A percentile compares a stretch with the other conserved stretches of the same genome.
Evolutionary conservation across 2,329 filamentous ascomycete genomes (phyloP).

Genomic region (Thelonectria discophora): DNA sequence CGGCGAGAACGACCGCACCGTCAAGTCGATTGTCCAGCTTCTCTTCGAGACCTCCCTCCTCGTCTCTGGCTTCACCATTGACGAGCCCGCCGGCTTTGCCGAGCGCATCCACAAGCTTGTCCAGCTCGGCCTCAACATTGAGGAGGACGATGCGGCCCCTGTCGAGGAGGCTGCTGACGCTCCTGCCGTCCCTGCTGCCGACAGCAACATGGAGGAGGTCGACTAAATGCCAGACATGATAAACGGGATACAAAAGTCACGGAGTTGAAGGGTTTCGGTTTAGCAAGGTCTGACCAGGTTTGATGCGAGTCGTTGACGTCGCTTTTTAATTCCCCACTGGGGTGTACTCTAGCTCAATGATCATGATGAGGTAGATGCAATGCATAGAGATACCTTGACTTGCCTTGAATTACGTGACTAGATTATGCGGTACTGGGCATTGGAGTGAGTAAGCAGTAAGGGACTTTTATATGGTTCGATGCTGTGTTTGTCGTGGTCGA

Average conservation of each 20-base stretch:
- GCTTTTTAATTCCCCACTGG: conserved; percentile 48
- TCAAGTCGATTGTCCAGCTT: conserved; percentile 98
- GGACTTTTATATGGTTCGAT: too few relatives aligned
- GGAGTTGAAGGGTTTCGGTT: conserved; percentile 53
- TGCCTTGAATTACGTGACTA: background rate
- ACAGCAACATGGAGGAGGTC: conserved; percentile 99
- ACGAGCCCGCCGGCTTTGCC: conserved; percentile 96
- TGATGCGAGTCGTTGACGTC: conserved; percentile 38
- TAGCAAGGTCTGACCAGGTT: conserved; percentile 43
- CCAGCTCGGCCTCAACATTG: conserved; percentile 95
- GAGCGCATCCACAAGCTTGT: conserved; percentile 99
- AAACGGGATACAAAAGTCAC: conserved; percentile 53
- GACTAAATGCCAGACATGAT: conserved; percentile 70
- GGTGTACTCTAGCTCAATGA: conserved; percentile 56
- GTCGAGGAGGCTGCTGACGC: conserved; percentile 68
- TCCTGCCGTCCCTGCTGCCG: conserved; percentile 69
- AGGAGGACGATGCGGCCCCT: conserved; percentile 83
- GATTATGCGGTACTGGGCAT: background rate
- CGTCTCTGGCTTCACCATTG: conserved; percentile 99
- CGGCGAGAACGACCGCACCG: conserved; percentile 97
- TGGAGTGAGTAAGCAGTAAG: too few relatives aligned
- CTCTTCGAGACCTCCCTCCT: conserved; percentile 99
- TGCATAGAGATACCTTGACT: conserved; percentile 34
- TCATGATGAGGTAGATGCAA: conserved; percentile 52
- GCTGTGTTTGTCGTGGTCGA: too few relatives aligned